Evolutionary conservation across 2,329 filamentous ascomycete genomes (phyloP).

Genomic region (Sphaceloma murrayae): DNA sequence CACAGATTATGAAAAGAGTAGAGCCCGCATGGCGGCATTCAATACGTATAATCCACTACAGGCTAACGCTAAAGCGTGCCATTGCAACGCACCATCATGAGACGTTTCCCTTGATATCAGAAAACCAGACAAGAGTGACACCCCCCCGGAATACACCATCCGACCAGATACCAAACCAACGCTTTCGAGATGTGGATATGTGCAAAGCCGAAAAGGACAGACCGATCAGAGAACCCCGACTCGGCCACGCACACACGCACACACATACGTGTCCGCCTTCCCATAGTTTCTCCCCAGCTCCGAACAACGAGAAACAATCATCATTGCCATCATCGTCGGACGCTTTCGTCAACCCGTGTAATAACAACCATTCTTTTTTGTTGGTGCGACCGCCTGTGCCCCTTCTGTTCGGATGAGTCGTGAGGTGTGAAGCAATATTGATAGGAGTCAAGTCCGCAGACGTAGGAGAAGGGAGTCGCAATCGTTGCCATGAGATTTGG

Average conservation of each 20-base stretch:
- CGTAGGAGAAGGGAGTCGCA: constrained; percentile 2
- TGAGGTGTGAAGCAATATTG: constrained; percentile 12
- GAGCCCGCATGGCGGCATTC: not conserved
- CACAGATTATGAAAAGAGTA: too few species aligned
- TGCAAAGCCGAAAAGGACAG: not conserved
- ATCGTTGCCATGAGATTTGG: constrained; percentile 13
- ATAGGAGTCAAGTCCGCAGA: constrained; percentile 2
- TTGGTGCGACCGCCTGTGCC: not conserved
- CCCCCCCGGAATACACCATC: too few species aligned
- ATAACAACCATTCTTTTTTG: constrained; percentile 11
- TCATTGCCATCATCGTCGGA: constrained; percentile 10
- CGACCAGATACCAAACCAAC: not conserved
- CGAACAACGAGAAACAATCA: too few species aligned
- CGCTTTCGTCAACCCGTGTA: constrained; percentile 2
- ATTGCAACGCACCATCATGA: too few species aligned
- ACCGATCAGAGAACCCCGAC: not conserved
- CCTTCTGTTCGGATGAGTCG: not conserved
- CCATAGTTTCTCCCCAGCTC: too few species aligned
- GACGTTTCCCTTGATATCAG: not conserved
- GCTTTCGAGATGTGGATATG: not conserved
- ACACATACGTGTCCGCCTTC: not conserved
- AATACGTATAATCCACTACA: not conserved
- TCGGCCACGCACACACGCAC: not conserved
- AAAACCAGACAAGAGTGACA: too few species aligned
- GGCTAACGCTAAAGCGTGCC: too few species aligned